Conservation (phyloP, 2,329 filamentous ascomycete genomes). For the Volutella citrinella region DNA sequence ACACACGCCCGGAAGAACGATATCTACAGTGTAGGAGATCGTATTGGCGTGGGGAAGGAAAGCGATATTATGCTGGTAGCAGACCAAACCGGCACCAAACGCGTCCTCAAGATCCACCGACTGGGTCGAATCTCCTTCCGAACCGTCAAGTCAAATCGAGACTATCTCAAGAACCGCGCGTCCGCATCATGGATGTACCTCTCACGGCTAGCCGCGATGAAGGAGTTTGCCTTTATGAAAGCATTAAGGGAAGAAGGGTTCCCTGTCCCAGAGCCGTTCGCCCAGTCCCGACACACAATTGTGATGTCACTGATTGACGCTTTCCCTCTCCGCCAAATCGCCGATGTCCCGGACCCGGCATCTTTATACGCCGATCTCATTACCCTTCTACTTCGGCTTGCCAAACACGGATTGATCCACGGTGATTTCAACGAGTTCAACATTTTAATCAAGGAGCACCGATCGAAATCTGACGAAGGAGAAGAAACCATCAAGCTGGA, state of each 20-base stretch:
- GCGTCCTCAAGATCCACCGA: slow-evolving; percentile 92
- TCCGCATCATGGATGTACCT: slow-evolving; percentile 98
- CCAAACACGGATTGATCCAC: slow-evolving; percentile 86
- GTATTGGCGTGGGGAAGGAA: slow-evolving; percentile 96
- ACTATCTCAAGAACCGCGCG: slow-evolving; percentile 81
- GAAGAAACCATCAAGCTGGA: slow-evolving; percentile 52
- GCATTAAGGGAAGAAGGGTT: slow-evolving; percentile 81
- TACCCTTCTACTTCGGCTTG: slow-evolving; percentile 77
- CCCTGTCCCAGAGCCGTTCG: slow-evolving; percentile 81
- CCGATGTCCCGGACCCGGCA: slow-evolving; percentile 77
- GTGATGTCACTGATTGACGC: slow-evolving; percentile 94
- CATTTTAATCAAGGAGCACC: slow-evolving; percentile 82
- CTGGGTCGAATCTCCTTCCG: slow-evolving; percentile 95
- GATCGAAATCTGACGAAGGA: slow-evolving; percentile 36
- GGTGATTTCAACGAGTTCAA: slow-evolving; percentile 99
- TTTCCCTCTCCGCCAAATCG: slow-evolving; percentile 86
- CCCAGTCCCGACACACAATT: slow-evolving; percentile 90
- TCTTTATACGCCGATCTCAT: slow-evolving; percentile 91
- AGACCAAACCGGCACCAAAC: slow-evolving; percentile 70
- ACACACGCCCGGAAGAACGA: slow-evolving; percentile 75
- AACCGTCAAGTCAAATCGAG: slow-evolving; percentile 90
- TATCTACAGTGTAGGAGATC: slow-evolving; percentile 89
- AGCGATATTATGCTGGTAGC: slow-evolving; percentile 96
- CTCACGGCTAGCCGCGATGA: slow-evolving; percentile 85
- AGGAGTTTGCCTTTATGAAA: slow-evolving; percentile 93